Evolutionary conservation across 2,329 filamentous ascomycete genomes (phyloP).

Genomic region (Nemania abortiva): DNA sequence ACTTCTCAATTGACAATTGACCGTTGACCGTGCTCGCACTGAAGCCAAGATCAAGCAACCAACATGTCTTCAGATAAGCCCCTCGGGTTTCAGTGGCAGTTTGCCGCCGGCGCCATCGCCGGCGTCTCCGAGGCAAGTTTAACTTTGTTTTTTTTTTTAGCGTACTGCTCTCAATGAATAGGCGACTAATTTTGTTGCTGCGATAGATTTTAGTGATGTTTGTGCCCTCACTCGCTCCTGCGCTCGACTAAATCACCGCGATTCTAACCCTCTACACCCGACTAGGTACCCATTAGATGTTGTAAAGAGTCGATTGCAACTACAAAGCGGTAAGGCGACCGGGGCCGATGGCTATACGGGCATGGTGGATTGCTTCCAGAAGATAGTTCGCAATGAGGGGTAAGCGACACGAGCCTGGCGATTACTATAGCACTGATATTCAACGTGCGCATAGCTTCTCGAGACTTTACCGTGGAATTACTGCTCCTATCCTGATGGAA

Average conservation of each 20-base stretch:
- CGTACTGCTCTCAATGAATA: background rate
- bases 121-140: conserved; percentile 92
- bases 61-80: conserved; percentile 42
- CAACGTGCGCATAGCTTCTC: conserved; percentile 71
- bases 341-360: conserved; percentile 92
- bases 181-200: conserved; percentile 39
- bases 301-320: conserved; percentile 97
- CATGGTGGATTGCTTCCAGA: conserved; percentile 98
- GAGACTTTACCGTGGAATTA: conserved; percentile 94
- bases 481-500: conserved; percentile 97
- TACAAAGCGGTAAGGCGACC: conserved; percentile 79
- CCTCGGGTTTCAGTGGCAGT: conserved; percentile 46
- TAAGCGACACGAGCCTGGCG: conserved; percentile 57
- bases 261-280: conserved; percentile 40
- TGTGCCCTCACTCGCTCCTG: conserved; percentile 48
- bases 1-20: conserved; percentile 37
- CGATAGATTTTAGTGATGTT: conserved; percentile 88
- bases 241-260: conserved; percentile 32
- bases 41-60: conserved; percentile 17
- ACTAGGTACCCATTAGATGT: conserved; percentile 97
- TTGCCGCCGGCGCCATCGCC: conserved; percentile 81
- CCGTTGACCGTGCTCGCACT: conserved; percentile 36
- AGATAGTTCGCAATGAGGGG: conserved; percentile 97
- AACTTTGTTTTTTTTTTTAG: background rate
- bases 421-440: conserved; percentile 21